Evolutionary conservation across 2,329 filamentous ascomycete genomes (phyloP).

Genomic region (Magnaporthiopsis rhizophila): DNA sequence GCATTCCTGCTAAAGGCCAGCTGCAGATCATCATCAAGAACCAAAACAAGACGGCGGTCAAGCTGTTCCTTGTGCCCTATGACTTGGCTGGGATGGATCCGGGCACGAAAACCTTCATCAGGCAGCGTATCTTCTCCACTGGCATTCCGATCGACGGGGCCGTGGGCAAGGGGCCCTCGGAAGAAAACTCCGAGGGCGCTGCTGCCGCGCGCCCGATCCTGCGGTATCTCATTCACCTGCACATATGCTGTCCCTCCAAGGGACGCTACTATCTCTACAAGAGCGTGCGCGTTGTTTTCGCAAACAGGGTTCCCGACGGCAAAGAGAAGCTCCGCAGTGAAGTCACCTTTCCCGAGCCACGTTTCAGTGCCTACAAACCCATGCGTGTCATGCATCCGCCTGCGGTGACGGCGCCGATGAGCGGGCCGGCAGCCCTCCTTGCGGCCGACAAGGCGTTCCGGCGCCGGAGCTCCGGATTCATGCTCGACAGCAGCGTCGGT

Average conservation of each 20-base stretch:
- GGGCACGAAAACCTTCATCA: conserved; percentile 90
- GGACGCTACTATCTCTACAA: conserved; percentile 88
- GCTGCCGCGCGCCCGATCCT: conserved; percentile 57
- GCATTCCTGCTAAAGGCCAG: conserved; percentile 89
- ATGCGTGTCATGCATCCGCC: conserved; percentile 41
- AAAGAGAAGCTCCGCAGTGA: conserved; percentile 91
- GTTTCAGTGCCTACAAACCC: conserved; percentile 77
- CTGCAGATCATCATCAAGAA: conserved; percentile 97
- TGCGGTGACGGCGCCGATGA: neutral
- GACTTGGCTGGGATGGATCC: conserved; percentile 88
- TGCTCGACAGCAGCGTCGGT: conserved; percentile 7
- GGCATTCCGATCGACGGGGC: conserved; percentile 66
- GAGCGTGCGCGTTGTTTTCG: conserved; percentile 88
- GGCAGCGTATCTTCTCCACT: conserved; percentile 86
- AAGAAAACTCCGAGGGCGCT: conserved; percentile 31
- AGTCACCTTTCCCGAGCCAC: conserved; percentile 79
- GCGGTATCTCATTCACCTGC: conserved; percentile 83
- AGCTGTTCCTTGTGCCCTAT: conserved; percentile 89
- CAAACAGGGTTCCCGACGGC: conserved; percentile 89
- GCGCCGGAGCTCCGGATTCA: conserved; percentile 47
- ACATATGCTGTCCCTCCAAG: conserved; percentile 81
- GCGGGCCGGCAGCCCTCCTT: conserved; percentile 35
- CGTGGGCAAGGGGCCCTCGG: neutral
- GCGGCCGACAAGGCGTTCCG: conserved; percentile 52
- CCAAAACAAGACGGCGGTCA: conserved; percentile 95